Evolutionary conservation across 805 yeast genomes (phyloP), one percentile per base, ranked within the genome.

Genomic region (Lipomyces starkeyi): DNA sequence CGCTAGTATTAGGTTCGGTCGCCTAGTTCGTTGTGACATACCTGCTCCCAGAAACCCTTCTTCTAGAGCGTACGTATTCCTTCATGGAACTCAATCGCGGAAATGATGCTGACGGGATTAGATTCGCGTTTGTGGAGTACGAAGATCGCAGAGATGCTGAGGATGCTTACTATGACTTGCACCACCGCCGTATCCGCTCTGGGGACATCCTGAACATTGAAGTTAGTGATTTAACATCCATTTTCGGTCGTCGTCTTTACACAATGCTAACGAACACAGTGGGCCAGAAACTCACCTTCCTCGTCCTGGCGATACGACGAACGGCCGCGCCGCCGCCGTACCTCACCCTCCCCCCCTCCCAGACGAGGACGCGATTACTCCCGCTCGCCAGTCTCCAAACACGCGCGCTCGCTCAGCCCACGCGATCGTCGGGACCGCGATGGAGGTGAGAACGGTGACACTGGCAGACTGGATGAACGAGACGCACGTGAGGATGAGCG

Each of bases 141-240:
- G 78, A 76, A 61, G 74, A 74, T 60, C 67, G 69, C 54, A 66
- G 75, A n/a, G 78, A 76, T 61, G 78, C 78, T 49, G 78, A 76
- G 22, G 78, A 76, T 65, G 78, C 78, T n/a, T 75, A 74, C 71
- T 64, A 74, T 37, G 77, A 76, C 63, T 69, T 76, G 76, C 78
- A 76, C 63, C 62, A 70, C 61, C 65, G 71, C 40, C 71, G 76
- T 22, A 66, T 76, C 53, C 65, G 70, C 17, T 60, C 71, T 8
- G 77, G 78, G 6, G 78, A 76, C 61, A 61, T 73, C 3, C 17
- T 76, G 17, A 66, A 69, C 37, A 63, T 76, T 2, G 78, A 76
- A 67, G 73, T 70, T 13, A 8, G 72, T 58, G 7, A 29, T 43
- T 27, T 35, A 9, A 27, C 6, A 2, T 29, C 43, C 6, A 14